Evolutionary conservation across 768 basidiomycete genomes (phyloP).

Genomic region (Serendipita indica): DNA sequence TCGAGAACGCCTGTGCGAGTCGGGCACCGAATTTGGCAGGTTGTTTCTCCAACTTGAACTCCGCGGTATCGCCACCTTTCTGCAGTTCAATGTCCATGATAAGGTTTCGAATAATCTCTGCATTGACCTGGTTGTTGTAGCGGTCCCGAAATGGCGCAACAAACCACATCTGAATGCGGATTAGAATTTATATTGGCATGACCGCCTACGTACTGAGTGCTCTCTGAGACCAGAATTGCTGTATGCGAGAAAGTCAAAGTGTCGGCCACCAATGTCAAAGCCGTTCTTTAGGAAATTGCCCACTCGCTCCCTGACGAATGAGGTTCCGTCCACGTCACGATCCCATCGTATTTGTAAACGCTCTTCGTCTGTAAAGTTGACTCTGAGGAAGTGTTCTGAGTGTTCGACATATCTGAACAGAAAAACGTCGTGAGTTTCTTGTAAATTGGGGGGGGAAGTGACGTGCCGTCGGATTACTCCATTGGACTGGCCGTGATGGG

Average conservation of each 20-base stretch:
- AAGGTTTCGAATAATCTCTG: slow-evolving; percentile 36
- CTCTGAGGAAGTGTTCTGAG: slow-evolving; percentile 45
- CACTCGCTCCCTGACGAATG: slow-evolving; percentile 36
- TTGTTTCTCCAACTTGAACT: slow-evolving; percentile 35
- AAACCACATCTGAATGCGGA: slow-evolving; percentile 32
- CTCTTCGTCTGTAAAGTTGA: slow-evolving; percentile 47
- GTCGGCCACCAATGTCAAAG: slow-evolving; percentile 37
- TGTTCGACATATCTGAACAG: slow-evolving; percentile 17
- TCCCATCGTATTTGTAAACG: slow-evolving; percentile 38
- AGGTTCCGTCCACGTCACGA: slow-evolving; percentile 37
- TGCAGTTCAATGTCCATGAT: slow-evolving; percentile 39
- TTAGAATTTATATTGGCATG: neutral
- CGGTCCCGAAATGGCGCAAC: slow-evolving; percentile 37
- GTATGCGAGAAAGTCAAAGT: slow-evolving; percentile 53
- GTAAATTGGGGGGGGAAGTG: neutral
- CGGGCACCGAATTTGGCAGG: slow-evolving; percentile 60
- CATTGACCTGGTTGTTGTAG: slow-evolving; percentile 25
- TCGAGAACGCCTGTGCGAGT: slow-evolving; percentile 59
- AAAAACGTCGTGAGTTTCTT: neutral
- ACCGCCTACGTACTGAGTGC: slow-evolving; percentile 28
- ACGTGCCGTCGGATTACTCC: slow-evolving; percentile 41
- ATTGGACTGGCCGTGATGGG: slow-evolving; percentile 45
- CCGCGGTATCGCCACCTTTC: slow-evolving; percentile 21
- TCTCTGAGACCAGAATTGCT: slow-evolving; percentile 63
- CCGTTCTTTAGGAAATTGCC: slow-evolving; percentile 32